Conservation (phyloP, 2,329 filamentous ascomycete genomes). For the Colletotrichum phormii region DNA sequence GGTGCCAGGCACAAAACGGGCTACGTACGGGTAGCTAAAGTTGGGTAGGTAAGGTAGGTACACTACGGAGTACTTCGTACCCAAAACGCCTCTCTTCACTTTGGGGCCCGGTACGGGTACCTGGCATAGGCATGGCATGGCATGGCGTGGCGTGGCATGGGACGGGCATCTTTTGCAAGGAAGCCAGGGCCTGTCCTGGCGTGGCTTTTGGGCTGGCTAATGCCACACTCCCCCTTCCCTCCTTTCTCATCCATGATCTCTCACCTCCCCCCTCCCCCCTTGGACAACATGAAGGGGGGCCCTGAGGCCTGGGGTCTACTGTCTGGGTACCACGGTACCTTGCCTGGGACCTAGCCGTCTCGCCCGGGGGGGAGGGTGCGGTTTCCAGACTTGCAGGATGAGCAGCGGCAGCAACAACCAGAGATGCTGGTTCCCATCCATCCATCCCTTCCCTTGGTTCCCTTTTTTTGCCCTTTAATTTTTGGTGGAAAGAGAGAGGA, state of each 20-base stretch:
- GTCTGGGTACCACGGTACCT: conserved; percentile 1
- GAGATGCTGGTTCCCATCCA: background rate
- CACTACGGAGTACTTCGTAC: background rate
- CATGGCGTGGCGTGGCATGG: conserved; percentile 9
- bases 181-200: conserved; percentile 20
- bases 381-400: conserved; percentile 15
- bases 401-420: conserved; percentile 7
- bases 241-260: background rate
- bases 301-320: conserved; percentile 5
- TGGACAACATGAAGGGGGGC: conserved; percentile 27
- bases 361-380: conserved; percentile 11
- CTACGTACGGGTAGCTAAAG: background rate
- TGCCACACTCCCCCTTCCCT: conserved; percentile 18
- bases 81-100: background rate
- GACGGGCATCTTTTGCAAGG: conserved; percentile 3
- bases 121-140: conserved; percentile 33
- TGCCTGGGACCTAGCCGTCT: conserved; percentile 21
- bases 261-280: background rate
- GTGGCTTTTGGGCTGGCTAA: conserved; percentile 14
- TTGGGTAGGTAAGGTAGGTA: background rate
- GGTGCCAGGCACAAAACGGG: background rate
- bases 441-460: conserved; percentile 23
- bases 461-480: conserved; percentile 35
- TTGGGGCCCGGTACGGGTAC: conserved; percentile 30
- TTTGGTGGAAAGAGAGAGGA: conserved; percentile 29